Percentiles rank a stretch among this genome's conserved stretches.
These are phyloP conservation scores for Anaeromyces robustus DNA, from an alignment of 192 early-diverging fungal species.

Conservation along the genomic window DNA sequence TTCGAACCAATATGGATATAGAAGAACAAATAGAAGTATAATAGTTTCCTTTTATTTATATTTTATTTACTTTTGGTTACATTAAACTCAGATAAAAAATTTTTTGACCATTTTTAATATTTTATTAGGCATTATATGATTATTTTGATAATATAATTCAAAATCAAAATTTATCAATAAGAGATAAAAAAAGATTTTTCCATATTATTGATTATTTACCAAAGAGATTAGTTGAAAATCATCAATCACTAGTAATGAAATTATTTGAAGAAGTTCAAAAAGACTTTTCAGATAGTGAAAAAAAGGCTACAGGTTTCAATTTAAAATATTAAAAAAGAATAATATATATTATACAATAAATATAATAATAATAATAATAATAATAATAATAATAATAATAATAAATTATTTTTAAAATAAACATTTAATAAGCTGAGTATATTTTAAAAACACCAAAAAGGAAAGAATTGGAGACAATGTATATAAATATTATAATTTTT, in stretches of 20 bases:
- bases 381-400: too few relatives aligned
- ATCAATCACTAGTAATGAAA: conserved; percentile 11
- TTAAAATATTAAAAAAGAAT: background rate
- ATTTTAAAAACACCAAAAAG: conserved; percentile 19
- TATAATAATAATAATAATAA: too few relatives aligned
- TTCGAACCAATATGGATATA: background rate
- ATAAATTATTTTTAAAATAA: background rate
- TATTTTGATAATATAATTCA: conserved; percentile 32
- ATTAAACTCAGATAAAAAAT: too few relatives aligned
- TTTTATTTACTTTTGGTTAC: too few relatives aligned
- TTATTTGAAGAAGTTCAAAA: conserved; percentile 24
- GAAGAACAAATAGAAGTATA: background rate
- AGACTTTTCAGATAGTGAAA: conserved; percentile 31
- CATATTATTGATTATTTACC: conserved; percentile 23
- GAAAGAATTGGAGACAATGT: background rate
- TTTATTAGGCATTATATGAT: conserved; percentile 26
- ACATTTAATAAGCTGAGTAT: conserved; percentile 19
- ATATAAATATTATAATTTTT: conserved; percentile 1
- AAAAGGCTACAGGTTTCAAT: conserved; percentile 17
- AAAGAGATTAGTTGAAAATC: conserved; percentile 10
- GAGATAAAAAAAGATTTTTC: conserved; percentile 13
- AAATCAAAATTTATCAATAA: conserved; percentile 17
- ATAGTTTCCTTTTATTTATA: too few relatives aligned
- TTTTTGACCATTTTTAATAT: too few relatives aligned
- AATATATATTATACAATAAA: too few relatives aligned